Base-by-base conservation (phyloP, 2,329 filamentous ascomycete genomes). In the Aspergillus sp. region DNA sequence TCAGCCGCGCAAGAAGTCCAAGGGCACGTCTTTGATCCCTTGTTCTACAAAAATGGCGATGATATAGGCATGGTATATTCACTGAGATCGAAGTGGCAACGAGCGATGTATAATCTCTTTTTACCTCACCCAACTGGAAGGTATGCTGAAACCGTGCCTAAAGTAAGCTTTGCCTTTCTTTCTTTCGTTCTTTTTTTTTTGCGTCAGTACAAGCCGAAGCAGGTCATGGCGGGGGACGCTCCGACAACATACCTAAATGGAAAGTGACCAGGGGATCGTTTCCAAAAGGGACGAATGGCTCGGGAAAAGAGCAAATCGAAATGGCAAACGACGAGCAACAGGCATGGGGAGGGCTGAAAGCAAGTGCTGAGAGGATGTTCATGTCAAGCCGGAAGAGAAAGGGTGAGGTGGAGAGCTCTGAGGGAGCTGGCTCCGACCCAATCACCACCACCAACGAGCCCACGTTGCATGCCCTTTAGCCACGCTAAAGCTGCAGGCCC, bases 351-450 rank as follows among this genome's bases (percentile, higher is more conserved):
- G 51, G 47, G n/a, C 51, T 34, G 40, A 51, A 34, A 33, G 46
- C 22, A n/a, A 13, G 8, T 19, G 39, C 40, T 40, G n/a, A 33
- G 56, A 42, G 45, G 40, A 53, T 49, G 39, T 40, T 55, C 58
- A 55, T 34, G 46, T 49, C 34, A 57, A 49, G 40, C 39, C 45
- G 27, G 15, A 22, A 51, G 19, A 33, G 51, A 49, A 41, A 57
- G 59, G 52, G 40, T 45, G 17, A 57, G 57, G 58, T 60, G 60
- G 63, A 24, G 60, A 64, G 57, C 60, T 61, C 53, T 59, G 57
- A 19, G 55, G 42, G 49, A 64, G 62, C 58, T 64, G 56, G 40
- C 30, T 58, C 58, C 60, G 57, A 53, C 3, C 63, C 61, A 65
- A 65, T 63, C 48, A 63, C 3, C 7, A n/a, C 17, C 19, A 42